phyloP scores from a whole-genome alignment of 495 filamentous ascomycete species.

The Neohortaea acidophila region DNA sequence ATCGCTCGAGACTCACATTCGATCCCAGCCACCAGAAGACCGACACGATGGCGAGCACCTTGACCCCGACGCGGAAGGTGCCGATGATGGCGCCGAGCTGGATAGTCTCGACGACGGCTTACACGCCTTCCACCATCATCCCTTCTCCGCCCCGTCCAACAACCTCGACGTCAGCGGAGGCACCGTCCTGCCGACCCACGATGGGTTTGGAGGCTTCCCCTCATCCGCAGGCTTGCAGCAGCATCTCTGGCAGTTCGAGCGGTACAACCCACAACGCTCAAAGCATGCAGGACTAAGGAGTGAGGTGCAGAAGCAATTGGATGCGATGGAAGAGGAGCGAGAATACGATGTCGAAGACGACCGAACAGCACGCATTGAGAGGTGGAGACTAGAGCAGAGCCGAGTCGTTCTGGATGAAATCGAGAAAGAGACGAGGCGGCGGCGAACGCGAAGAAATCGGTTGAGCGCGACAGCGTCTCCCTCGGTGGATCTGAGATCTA shows the following conservation, averaged over 20 bases:
- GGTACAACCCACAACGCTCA: constrained; percentile 53
- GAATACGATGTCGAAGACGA: constrained; percentile 44
- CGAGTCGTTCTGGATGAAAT: constrained; percentile 72
- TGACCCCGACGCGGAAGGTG: constrained; percentile 35
- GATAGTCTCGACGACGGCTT: constrained; percentile 86
- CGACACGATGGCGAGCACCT: constrained; percentile 37
- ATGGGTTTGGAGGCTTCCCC: constrained; percentile 76
- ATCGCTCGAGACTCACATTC: constrained; percentile 52
- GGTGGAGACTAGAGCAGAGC: constrained; percentile 87
- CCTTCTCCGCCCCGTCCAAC: constrained; percentile 37
- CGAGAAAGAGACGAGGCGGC: constrained; percentile 61
- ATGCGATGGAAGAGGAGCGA: constrained; percentile 48
- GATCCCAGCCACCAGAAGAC: constrained; percentile 33
- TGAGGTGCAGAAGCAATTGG: constrained; percentile 47
- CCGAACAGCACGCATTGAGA: constrained; percentile 66
- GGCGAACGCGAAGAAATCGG: constrained; percentile 28
- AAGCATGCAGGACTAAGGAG: constrained; percentile 34
- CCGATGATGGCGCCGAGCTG: constrained; percentile 54
- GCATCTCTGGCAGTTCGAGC: constrained; percentile 72
- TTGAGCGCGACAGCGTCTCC: constrained; percentile 24
- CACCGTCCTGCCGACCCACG: constrained; percentile 71
- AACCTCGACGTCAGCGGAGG: constrained; percentile 37
- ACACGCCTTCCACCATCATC: constrained; percentile 61
- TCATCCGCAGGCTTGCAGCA: constrained; percentile 46
- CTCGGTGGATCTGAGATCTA: constrained; percentile 15